These are phyloP conservation scores for Platismatia glauca DNA, from an alignment of 495 filamentous ascomycete genomes.

Conservation along the genomic window DNA sequence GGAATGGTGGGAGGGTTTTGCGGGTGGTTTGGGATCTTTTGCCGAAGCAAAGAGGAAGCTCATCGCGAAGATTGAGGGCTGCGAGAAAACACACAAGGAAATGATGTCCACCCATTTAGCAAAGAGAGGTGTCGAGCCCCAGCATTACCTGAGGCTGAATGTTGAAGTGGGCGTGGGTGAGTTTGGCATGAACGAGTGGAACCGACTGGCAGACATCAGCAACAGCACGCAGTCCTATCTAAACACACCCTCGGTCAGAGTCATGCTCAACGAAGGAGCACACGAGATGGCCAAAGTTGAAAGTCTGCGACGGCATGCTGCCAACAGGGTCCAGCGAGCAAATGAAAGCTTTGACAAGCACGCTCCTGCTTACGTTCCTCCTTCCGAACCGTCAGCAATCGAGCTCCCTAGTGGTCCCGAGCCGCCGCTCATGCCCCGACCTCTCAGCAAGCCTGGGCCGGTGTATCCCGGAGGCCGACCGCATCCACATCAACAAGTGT, in stretches of 20 bases:
- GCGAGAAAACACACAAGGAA: constrained; percentile 78
- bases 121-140: constrained; percentile 68
- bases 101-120: constrained; percentile 71
- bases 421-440: constrained; percentile 31
- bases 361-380: constrained; percentile 29
- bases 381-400: constrained; percentile 43
- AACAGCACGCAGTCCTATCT: constrained; percentile 83
- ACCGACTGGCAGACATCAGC: constrained; percentile 83
- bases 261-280: constrained; percentile 64
- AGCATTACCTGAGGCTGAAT: constrained; percentile 96
- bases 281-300: constrained; percentile 80
- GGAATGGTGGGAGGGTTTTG: constrained; percentile 89
- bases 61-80: constrained; percentile 87
- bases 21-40: constrained; percentile 68
- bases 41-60: constrained; percentile 78
- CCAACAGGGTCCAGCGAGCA: constrained; percentile 16
- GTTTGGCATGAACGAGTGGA: constrained; percentile 98
- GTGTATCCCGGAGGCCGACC: constrained; percentile 22
- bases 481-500: constrained; percentile 25
- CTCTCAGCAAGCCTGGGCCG: constrained; percentile 24
- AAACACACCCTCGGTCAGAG: constrained; percentile 59
- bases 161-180: constrained; percentile 96
- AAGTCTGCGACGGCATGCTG: constrained; percentile 42
- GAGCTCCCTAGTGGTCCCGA: constrained; percentile 57
- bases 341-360: constrained; percentile 18